phyloP scores from a whole-genome alignment of 306 rosid genomes.

The Prunus mira region DNA sequence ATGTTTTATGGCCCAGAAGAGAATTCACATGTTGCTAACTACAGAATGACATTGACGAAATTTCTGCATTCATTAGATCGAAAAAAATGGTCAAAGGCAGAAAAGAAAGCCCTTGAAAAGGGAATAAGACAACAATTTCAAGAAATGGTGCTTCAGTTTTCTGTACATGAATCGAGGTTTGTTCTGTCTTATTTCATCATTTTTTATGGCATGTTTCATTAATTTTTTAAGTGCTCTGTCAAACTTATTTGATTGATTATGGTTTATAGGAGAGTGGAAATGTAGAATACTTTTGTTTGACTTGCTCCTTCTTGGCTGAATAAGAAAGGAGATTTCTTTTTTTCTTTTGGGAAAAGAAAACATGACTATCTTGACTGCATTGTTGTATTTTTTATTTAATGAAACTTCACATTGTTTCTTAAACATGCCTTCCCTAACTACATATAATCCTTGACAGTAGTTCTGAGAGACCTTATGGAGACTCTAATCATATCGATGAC shows the following conservation, averaged over 20 bases:
- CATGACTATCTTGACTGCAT: neutral
- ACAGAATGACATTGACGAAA: slow-evolving; percentile 59
- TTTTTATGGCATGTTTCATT: slow-evolving; percentile 6
- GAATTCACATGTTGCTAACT: slow-evolving; percentile 63
- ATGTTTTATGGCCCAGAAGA: slow-evolving; percentile 72
- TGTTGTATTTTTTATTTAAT: neutral
- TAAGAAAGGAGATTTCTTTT: neutral
- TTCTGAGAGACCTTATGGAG: slow-evolving; percentile 44
- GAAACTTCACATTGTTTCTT: neutral
- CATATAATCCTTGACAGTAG: slow-evolving; percentile 28
- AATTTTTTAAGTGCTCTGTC: neutral
- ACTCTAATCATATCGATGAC: slow-evolving; percentile 51
- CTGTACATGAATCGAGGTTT: slow-evolving; percentile 62
- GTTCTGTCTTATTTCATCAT: slow-evolving; percentile 4
- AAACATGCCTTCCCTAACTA: slow-evolving; percentile 13
- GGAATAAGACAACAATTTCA: slow-evolving; percentile 90
- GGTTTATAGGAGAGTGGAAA: neutral
- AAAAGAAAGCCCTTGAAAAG: slow-evolving; percentile 63
- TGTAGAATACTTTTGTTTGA: neutral
- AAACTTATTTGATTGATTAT: neutral
- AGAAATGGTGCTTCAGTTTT: slow-evolving; percentile 58
- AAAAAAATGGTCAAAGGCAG: slow-evolving; percentile 69
- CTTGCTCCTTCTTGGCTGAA: neutral
- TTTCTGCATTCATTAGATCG: slow-evolving; percentile 55
- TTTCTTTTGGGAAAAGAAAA: neutral